A percentile compares a stretch with the other conserved stretches of the same genome.
Evolutionary conservation across 2,329 filamentous ascomycete genomes (phyloP).

Genomic region (Sodiomyces alkalinus): DNA sequence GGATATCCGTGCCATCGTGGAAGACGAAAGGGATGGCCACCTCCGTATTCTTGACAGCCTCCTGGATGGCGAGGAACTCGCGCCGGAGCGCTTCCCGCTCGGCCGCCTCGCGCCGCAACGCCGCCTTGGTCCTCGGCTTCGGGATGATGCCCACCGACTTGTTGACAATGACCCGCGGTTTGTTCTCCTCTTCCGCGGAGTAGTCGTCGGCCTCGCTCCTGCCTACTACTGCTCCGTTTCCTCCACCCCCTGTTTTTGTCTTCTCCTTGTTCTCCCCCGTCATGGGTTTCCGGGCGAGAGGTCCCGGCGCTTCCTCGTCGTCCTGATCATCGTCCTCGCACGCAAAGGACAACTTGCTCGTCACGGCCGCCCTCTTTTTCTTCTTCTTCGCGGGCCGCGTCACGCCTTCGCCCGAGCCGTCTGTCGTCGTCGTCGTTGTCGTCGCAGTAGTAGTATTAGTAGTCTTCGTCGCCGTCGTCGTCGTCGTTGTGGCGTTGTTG

Average conservation of each 20-base stretch:
- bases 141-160: constrained; percentile 47
- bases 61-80: constrained; percentile 73
- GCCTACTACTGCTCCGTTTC: constrained; percentile 12
- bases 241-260: too few relatives aligned
- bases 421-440: too few relatives aligned
- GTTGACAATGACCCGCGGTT: constrained; percentile 45
- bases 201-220: constrained; percentile 10
- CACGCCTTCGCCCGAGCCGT: constrained; percentile 12
- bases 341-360: constrained; percentile 46
- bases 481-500: too few relatives aligned
- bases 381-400: constrained; percentile 22
- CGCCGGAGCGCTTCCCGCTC: constrained; percentile 63
- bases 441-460: too few relatives aligned
- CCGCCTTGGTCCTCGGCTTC: constrained; percentile 54
- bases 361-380: constrained; percentile 30
- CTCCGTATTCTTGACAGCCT: constrained; percentile 76
- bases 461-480: too few relatives aligned
- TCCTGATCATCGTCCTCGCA: constrained; percentile 57
- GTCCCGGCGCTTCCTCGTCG: constrained; percentile 30
- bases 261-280: constrained; percentile 12
- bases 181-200: constrained; percentile 11
- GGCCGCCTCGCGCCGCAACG: constrained; percentile 63
- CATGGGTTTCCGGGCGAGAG: constrained; percentile 11
- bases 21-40: constrained; percentile 91
- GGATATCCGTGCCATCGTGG: constrained; percentile 84